Evolutionary conservation across 2,329 filamentous ascomycete species (phyloP), one percentile per base, ranked within the genome.

Genomic region (Exophiala sideris): DNA sequence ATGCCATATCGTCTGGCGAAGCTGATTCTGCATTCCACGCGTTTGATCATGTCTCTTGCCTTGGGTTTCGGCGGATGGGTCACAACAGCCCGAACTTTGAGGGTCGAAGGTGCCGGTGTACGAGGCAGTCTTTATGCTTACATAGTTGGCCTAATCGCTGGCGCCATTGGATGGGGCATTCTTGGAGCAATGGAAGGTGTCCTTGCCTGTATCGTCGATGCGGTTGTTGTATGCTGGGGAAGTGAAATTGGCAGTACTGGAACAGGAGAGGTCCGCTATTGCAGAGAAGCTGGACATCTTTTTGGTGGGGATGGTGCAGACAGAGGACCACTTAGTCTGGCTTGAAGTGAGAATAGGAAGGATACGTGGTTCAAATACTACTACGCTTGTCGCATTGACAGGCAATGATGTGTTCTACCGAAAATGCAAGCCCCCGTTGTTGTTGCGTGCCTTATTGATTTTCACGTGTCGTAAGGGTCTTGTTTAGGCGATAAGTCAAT

Each of bases 21-120:
- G 70, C 80, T 97, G 24, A 81, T 99, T 6, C 82, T 99, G 3
- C 89, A 96, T 63, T 90, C 92, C 2, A 94, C 91, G 1, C 84
- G 92, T 14, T 88, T 92, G 68, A 88, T 96, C 66, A 95, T 96
- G 83, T 89, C 90, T 0, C 84, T 91, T 44, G 88, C 86, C 0
- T 81, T 99, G 29, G 92, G 92, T 1, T 95, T 97, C 66, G 91
- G 89, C 3, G 92, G 90, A n/a, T 99, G 94, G 94, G 89, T 97
- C 7, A 88, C 89, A 44, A 95, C 91, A 34, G 91, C 94, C 9
- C 85, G 89, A 59, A 86, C 88, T 71, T 76, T 96, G 3, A 77
- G 80, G 48, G 76, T 94, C 16, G 76, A 68, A 73, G 66, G 73
- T 74, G 56, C 84, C 71, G 58, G 71, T 58, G 60, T 86, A 47